Conservation (phyloP, 192 early-diverging fungal species). For the Backusella westeae region DNA sequence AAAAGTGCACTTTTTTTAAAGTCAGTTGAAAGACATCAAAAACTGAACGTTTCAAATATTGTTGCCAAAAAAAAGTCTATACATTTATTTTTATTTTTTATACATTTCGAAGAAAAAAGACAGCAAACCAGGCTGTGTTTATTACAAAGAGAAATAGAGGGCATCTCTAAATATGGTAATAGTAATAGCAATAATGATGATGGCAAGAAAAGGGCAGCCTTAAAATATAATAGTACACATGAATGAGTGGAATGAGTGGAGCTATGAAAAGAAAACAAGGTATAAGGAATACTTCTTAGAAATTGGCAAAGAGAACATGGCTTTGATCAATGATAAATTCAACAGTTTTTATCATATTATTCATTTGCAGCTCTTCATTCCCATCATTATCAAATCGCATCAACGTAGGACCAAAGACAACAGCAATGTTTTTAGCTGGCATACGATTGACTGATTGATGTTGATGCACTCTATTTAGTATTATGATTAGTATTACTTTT, state of each 20-base stretch:
- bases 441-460: conserved; percentile 69
- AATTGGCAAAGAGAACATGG: conserved; percentile 14
- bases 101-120: neutral
- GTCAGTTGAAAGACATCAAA: too few species aligned
- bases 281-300: neutral
- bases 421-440: conserved; percentile 86
- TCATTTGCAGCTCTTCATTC: conserved; percentile 69
- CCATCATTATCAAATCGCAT: conserved; percentile 58
- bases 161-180: neutral
- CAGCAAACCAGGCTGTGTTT: neutral
- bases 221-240: neutral
- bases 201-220: neutral
- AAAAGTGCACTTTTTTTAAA: too few species aligned
- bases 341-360: conserved; percentile 62
- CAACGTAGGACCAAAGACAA: conserved; percentile 91
- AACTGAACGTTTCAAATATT: too few species aligned
- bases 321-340: conserved; percentile 68
- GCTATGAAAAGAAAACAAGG: neutral
- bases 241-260: neutral
- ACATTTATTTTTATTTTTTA: neutral
- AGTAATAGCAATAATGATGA: neutral
- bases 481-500: neutral
- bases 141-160: neutral
- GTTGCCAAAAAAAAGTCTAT: neutral
- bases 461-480: conserved; percentile 8